These are phyloP conservation scores for Metschnikowia peoriensis DNA, from an alignment of 805 yeast species.

Conservation along the genomic window DNA sequence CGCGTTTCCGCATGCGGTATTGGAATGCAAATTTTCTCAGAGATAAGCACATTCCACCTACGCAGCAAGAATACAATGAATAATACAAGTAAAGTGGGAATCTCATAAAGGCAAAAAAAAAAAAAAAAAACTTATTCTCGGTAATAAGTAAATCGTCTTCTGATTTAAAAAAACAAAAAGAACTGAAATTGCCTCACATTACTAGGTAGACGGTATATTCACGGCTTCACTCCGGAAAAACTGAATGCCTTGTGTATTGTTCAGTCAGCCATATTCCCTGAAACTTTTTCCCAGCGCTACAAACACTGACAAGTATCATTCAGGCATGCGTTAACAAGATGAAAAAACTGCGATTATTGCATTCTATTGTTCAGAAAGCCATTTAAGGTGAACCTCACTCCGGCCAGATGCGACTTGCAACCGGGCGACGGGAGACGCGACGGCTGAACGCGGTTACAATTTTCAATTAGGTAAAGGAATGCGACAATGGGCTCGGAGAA, in stretches of 20 bases:
- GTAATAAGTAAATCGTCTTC: no score
- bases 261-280: background rate
- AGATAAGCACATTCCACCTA: background rate
- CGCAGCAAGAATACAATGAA: background rate
- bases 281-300: background rate
- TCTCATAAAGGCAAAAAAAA: background rate
- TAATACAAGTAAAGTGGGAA: no score
- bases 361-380: background rate
- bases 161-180: no score
- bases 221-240: background rate
- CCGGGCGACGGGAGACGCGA: background rate
- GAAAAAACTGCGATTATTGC: background rate
- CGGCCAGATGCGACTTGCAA: background rate
- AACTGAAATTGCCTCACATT: no score
- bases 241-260: background rate
- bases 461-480: constrained; percentile 1
- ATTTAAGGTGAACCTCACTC: background rate
- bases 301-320: background rate
- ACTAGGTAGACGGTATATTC: background rate
- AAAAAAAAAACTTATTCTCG: no score
- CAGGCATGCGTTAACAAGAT: background rate
- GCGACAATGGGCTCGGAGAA: constrained; percentile 1
- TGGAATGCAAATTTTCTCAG: background rate
- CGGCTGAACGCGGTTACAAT: background rate
- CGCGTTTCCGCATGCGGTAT: background rate